Base-by-base conservation (phyloP, 2,329 filamentous ascomycete genomes). In the Hypoxylon sp. region DNA sequence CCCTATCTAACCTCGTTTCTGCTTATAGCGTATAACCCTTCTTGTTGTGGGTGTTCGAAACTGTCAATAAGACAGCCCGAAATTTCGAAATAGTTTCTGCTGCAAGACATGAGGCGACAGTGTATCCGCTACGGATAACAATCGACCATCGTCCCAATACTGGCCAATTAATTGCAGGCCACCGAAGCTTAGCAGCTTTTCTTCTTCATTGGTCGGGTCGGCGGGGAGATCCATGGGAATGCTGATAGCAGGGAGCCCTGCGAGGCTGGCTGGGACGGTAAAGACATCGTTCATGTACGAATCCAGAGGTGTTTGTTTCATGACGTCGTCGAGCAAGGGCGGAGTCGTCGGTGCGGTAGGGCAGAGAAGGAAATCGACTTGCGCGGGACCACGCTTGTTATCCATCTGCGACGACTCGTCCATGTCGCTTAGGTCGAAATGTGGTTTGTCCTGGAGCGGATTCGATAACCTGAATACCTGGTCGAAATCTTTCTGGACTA, bases 201-300 rank as follows among this genome's bases (percentile, higher is more conserved):
- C 72, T n/a, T 72, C 67, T 2, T 73, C 70, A 4, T 64, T 66
- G 6, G 66, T 62, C 1, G 67, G 58, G 17, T 60, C 59, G 2
- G 72, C 50, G 0, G 74, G 72, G 57, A 80, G 69, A 15, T 75
- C 73, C 62, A 89, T 80, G 0, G 95, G 94, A 9, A 99, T 81
- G 65, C 90, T 97, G 47, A 97, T 84, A 9, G 93, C 91, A 2
- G 95, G 95, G 52, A 99, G 78, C 0, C 95, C 95, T 0, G 94
- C 95, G 64, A 99, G 78, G 75, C 92, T 97, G 2, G 94, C 92
- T 1, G 95, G 95, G 1, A 99, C 94, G 0, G 95, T 98, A 68
- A 98, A 94, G 1, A 98, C 89, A 75, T 99, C 95, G 69, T 95
- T 97, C 80, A 90, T 90, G 71, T 97, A 98, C 1, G 84, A 84